A percentile compares a stretch with the other conserved stretches of the same genome.
Conservation (phyloP, 768 basidiomycete species). For the Pulveroboletus sp. region DNA sequence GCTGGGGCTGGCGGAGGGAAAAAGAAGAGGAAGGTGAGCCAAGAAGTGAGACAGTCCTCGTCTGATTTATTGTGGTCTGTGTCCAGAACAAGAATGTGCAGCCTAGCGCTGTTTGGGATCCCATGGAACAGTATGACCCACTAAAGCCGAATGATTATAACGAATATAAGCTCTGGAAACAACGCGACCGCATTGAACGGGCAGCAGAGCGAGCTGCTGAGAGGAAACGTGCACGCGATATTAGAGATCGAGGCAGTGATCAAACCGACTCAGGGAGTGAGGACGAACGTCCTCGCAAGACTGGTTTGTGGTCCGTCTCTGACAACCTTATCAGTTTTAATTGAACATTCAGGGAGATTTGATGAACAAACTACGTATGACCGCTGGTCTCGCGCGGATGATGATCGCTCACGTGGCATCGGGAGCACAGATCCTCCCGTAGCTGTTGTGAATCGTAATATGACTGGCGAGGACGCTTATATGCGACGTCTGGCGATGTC, state of each 20-base stretch:
- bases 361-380: constrained; percentile 42
- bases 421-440: constrained; percentile 26
- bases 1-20: constrained; percentile 41
- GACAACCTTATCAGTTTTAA: constrained; percentile 18
- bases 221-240: constrained; percentile 52
- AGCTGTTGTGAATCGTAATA: constrained; percentile 38
- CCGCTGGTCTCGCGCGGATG: constrained; percentile 52
- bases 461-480: constrained; percentile 80
- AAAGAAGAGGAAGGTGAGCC: constrained; percentile 58
- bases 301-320: constrained; percentile 41
- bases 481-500: constrained; percentile 76
- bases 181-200: constrained; percentile 68
- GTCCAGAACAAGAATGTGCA: constrained; percentile 58
- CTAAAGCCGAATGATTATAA: constrained; percentile 83
- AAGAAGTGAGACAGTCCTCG: background rate
- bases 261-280: constrained; percentile 72
- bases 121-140: constrained; percentile 74
- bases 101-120: constrained; percentile 64
- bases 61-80: background rate
- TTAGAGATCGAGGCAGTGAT: constrained; percentile 42
- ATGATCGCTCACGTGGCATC: constrained; percentile 33
- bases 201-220: constrained; percentile 59
- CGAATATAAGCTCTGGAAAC: constrained; percentile 80
- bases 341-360: constrained; percentile 27
- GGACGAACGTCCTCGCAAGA: constrained; percentile 59